These are phyloP conservation scores for Aureobasidium sp. DNA, from an alignment of 2,329 filamentous ascomycete genomes.

Conservation along the genomic window DNA sequence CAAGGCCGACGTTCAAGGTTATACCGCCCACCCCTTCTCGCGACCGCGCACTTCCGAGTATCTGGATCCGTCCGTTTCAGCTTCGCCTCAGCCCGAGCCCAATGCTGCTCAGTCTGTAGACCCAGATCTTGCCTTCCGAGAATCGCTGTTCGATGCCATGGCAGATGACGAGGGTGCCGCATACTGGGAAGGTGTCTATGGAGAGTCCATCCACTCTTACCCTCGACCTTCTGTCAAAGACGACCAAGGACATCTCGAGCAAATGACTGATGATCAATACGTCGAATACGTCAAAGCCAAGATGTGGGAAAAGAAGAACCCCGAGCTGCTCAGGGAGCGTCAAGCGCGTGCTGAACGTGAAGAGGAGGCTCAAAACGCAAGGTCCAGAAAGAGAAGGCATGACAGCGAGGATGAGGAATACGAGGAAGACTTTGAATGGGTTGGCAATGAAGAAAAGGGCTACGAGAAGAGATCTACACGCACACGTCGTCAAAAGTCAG, in stretches of 20 bases:
- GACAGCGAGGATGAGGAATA: constrained; percentile 29
- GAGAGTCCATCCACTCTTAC: constrained; percentile 85
- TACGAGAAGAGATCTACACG: constrained; percentile 47
- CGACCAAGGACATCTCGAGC: constrained; percentile 54
- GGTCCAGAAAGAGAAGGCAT: constrained; percentile 25
- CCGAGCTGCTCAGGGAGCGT: constrained; percentile 71
- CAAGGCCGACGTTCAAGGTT: constrained; percentile 5
- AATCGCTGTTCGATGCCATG: constrained; percentile 93
- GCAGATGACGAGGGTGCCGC: constrained; percentile 92
- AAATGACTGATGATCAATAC: constrained; percentile 91
- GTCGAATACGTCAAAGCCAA: constrained; percentile 70
- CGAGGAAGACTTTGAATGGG: constrained; percentile 19
- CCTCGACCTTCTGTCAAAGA: constrained; percentile 54
- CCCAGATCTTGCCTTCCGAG: constrained; percentile 71
- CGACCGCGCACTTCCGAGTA: background rate
- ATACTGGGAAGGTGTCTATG: constrained; percentile 96
- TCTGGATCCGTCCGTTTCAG: constrained; percentile 10
- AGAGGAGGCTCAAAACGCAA: constrained; percentile 31
- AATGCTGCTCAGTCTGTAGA: constrained; percentile 36
- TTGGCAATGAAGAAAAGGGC: constrained; percentile 41
- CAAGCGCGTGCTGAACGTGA: constrained; percentile 50
- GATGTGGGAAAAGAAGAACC: constrained; percentile 95
- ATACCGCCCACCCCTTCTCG: constrained; percentile 12
- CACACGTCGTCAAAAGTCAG: constrained; percentile 42
- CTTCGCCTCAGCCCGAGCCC: background rate